These are phyloP conservation scores for Podospora comata DNA, from an alignment of 495 filamentous ascomycete species.

Conservation along the genomic window DNA sequence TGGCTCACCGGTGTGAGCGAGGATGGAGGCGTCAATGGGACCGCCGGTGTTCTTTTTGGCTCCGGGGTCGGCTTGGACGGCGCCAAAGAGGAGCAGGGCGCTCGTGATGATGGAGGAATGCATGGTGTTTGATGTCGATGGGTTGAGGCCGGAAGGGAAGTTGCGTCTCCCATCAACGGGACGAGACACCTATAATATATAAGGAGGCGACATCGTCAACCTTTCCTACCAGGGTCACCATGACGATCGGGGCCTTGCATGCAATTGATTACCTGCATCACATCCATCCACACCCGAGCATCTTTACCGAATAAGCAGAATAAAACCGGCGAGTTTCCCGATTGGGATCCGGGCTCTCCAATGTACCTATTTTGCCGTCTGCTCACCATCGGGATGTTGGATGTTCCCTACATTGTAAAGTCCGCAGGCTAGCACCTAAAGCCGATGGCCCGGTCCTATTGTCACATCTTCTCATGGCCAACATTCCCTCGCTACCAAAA, in stretches of 20 bases:
- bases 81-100: slow-evolving; percentile 14
- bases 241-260: background rate
- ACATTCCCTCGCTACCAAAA: too few relatives aligned
- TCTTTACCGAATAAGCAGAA: background rate
- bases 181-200: background rate
- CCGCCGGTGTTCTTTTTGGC: background rate
- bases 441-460: too few relatives aligned
- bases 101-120: slow-evolving; percentile 6
- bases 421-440: too few relatives aligned
- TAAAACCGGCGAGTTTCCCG: background rate
- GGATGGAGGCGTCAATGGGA: slow-evolving; percentile 21
- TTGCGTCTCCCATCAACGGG: background rate
- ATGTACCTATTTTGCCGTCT: background rate
- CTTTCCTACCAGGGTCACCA: background rate
- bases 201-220: background rate
- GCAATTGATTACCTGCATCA: background rate
- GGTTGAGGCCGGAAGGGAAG: background rate
- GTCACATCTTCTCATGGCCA: too few relatives aligned
- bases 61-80: background rate
- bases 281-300: background rate
- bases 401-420: too few relatives aligned
- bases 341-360: background rate
- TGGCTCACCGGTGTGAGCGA: slow-evolving; percentile 35
- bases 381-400: too few relatives aligned
- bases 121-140: slow-evolving; percentile 3